These are phyloP conservation scores for Hymenoscyphus repandus DNA, from an alignment of 2,329 filamentous ascomycete genomes.

Conservation along the genomic window DNA sequence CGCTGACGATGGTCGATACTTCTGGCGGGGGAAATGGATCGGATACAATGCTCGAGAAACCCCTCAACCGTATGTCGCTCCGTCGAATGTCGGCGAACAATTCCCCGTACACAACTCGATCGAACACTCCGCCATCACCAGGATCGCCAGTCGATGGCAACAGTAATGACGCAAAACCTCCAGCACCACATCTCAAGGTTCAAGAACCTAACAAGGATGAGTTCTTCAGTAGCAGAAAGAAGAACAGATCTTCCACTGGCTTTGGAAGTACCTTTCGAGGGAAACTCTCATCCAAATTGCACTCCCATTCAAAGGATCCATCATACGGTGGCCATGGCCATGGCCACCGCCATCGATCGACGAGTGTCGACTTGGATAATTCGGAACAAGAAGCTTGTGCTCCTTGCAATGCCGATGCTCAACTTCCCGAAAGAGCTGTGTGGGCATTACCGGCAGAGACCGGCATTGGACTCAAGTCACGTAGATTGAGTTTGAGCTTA, in stretches of 20 bases:
- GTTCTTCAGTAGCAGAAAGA: constrained; percentile 40
- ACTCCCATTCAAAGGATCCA: constrained; percentile 12
- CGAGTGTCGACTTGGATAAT: constrained; percentile 25
- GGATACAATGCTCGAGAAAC: constrained; percentile 14
- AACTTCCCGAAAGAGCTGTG: constrained; percentile 35
- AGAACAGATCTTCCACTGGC: constrained; percentile 39
- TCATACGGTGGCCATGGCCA: not conserved
- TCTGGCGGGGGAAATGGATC: constrained; percentile 11
- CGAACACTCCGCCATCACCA: constrained; percentile 40
- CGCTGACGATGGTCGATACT: constrained; percentile 4
- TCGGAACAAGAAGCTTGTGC: constrained; percentile 10
- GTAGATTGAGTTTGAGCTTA: constrained; percentile 69
- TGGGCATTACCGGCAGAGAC: constrained; percentile 61
- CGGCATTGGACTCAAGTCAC: constrained; percentile 71
- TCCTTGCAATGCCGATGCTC: constrained; percentile 24
- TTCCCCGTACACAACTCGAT: constrained; percentile 18
- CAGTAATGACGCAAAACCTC: constrained; percentile 25
- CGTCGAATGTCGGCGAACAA: constrained; percentile 20
- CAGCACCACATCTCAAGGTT: not conserved
- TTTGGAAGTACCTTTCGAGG: constrained; percentile 23
- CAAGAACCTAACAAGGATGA: constrained; percentile 16
- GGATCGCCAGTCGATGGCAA: constrained; percentile 31
- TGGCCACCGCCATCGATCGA: constrained; percentile 18
- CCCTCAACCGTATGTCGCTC: constrained; percentile 14
- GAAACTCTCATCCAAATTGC: constrained; percentile 17